Percentiles rank a stretch among this genome's conserved stretches.
These are phyloP conservation scores for Novymonas esmeraldas DNA, from an alignment of 208 protist species.

Conservation along the genomic window DNA sequence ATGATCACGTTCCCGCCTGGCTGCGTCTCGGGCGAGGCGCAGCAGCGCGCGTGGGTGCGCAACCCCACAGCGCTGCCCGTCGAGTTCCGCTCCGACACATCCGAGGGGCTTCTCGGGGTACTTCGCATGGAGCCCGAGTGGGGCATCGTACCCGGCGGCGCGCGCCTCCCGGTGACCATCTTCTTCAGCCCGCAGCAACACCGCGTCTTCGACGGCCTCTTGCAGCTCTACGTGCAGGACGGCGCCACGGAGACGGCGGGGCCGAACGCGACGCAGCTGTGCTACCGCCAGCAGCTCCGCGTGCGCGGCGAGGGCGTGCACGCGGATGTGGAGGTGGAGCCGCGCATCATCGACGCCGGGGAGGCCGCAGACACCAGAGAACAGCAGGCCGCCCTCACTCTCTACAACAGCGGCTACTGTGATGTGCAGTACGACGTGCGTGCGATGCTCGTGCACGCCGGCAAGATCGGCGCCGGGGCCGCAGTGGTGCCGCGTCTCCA, in stretches of 20 bases:
- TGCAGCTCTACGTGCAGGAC: slow-evolving; percentile 58
- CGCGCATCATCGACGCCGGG: slow-evolving; percentile 64
- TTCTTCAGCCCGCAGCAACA: slow-evolving; percentile 68
- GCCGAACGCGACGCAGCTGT: slow-evolving; percentile 2
- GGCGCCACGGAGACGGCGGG: slow-evolving; percentile 6
- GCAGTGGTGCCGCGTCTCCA: slow-evolving; percentile 43
- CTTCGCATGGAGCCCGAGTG: slow-evolving; percentile 61
- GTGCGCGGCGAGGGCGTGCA: slow-evolving; percentile 70
- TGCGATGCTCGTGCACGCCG: slow-evolving; percentile 20
- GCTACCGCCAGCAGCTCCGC: slow-evolving; percentile 41
- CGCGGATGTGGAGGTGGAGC: slow-evolving; percentile 81
- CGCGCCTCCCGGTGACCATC: slow-evolving; percentile 42
- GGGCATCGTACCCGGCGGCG: slow-evolving; percentile 60
- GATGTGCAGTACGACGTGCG: slow-evolving; percentile 82
- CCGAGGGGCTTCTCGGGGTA: slow-evolving; percentile 41
- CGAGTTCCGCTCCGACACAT: slow-evolving; percentile 57
- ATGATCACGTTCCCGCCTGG: slow-evolving; percentile 71
- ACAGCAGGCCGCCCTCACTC: slow-evolving; percentile 62
- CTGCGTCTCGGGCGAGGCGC: slow-evolving; percentile 73
- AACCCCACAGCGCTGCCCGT: slow-evolving; percentile 87
- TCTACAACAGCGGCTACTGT: slow-evolving; percentile 89
- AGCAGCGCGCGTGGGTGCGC: slow-evolving; percentile 43
- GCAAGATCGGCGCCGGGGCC: slow-evolving; percentile 1
- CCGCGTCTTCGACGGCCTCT: slow-evolving; percentile 48
- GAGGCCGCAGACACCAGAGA: slow-evolving; percentile 54